Evolutionary conservation across 805 yeast species (phyloP).

Genomic region (Diddensiella transvaalensis): DNA sequence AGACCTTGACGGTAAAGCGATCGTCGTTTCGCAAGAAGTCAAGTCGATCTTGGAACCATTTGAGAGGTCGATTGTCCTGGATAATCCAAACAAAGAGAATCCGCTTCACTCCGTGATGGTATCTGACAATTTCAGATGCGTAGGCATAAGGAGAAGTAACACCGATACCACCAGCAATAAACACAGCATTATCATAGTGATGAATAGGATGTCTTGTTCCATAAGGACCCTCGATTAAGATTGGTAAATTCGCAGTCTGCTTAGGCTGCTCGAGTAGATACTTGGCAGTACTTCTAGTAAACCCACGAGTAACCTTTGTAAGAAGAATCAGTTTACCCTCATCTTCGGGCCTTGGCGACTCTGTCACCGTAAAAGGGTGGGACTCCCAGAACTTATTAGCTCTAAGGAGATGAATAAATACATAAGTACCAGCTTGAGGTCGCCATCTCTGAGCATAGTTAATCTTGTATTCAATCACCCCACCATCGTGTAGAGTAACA

Average conservation of each 20-base stretch:
- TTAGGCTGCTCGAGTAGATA: constrained; percentile 10
- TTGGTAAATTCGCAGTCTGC: constrained; percentile 14
- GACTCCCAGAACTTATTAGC: constrained; percentile 60
- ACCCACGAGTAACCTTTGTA: constrained; percentile 18
- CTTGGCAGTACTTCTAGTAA: constrained; percentile 17
- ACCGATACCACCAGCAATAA: constrained; percentile 75
- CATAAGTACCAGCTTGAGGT: constrained; percentile 54
- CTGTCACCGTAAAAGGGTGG: constrained; percentile 54
- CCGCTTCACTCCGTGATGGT: constrained; percentile 10
- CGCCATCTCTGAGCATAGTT: constrained; percentile 45
- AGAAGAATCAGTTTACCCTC: constrained; percentile 18
- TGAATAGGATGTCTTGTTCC: constrained; percentile 51
- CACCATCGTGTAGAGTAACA: constrained; percentile 11
- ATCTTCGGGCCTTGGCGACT: constrained; percentile 6
- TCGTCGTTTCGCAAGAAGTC: constrained; percentile 21
- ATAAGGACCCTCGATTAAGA: constrained; percentile 65
- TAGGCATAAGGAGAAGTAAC: constrained; percentile 58
- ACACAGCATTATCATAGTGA: constrained; percentile 51
- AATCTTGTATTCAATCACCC: constrained; percentile 26
- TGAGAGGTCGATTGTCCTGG: constrained; percentile 25
- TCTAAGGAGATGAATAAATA: constrained; percentile 55
- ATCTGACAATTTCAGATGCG: constrained; percentile 16
- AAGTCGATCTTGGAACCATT: constrained; percentile 31
- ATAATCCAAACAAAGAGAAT: constrained; percentile 31
- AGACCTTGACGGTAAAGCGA: constrained; percentile 33